Base-by-base conservation (phyloP, 192 early-diverging fungal species). In the Funneliformis mosseae region DNA sequence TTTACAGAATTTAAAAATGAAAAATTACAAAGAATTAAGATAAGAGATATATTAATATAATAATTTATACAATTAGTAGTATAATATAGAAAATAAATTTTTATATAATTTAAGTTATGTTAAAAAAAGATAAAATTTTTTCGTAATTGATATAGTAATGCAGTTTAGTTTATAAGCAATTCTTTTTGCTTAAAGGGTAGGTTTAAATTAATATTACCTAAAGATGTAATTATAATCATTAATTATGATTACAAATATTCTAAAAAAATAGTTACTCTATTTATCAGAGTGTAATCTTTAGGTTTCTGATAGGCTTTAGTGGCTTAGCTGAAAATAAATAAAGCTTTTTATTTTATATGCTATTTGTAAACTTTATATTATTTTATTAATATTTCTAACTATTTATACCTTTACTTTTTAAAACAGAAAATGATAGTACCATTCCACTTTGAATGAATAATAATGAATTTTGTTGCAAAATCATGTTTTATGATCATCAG, bases 291-390 rank as follows among this genome's bases (percentile, higher is more conserved):
- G 14, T 42, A 39, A 45, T 73, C 71, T 73, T n/a, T 69, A 27
- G 14, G 23, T 23, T 9, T 63, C 25, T 63, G 61, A 28, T 3
- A n/a, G 72, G 50, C 27, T 74, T 59, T n/a, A 33, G 39, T 76
- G 60, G 74, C 74, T 76, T 76, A 76, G 62, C 74, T 59, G 59
- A 76, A 59, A 12, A 76, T 76, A 76, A 76, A 62, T 33, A 59
- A 76, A 76, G 74, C 74, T 76, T 9, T 38, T 76, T 76, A 61
- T 76, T 61, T 28, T 23, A 16, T 62, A 12, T 28, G 48, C 23
- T 39, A 33, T 46, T n/a, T 63, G 61, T 12, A 25, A 27, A 25
- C 23, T 63, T 48, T 48, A 48, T 48, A n/a, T n/a, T 48, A 14
- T 48, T 48, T 48, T 48, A 48, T 11, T 46, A 8, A 46, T 10